Base-by-base conservation (phyloP, 192 early-diverging fungal species). In the Entomortierella lignicola region DNA sequence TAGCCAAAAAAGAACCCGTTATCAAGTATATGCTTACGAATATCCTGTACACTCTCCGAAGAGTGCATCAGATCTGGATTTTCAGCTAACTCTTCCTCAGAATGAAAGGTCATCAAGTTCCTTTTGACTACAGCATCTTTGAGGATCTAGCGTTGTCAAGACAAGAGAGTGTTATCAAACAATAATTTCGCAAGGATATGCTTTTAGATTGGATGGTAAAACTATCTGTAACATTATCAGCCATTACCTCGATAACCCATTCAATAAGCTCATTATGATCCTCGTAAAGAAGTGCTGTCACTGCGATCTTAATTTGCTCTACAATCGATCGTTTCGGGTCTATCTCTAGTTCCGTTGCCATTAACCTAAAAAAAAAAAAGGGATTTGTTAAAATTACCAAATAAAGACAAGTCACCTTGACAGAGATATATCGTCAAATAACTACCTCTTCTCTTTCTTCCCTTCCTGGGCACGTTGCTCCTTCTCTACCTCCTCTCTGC, bases 231-330 rank as follows among this genome's bases (percentile, higher is more conserved):
- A 4, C 15, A 15, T 50, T 21, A 23, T 23, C 6, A 8, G 32
- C 29, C 20, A 37, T 47, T 71, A 81, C 83, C 73, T 70, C 54
- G 15, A 72, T 42, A 5, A 83, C 66, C 84, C 85, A 88, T 6
- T 83, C 71, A 5, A 90, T 51, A 39, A 87, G 51, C 13, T 80
- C 71, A 0, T 41, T 25, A 20, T 83, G 53, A 8, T 83, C 77
- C 12, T 82, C 74, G 51, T 86, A 82, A 13, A 80, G 27, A 27
- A 90, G 71, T 12, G 83, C 66, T 17, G 75, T 63, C 1, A 90
- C 85, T 0, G 74, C 83, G 51, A 88, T 84, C 21, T 80, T 72
- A n/a, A 90, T 70, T 66, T 88, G 81, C 50, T 88, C 77, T 13
- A 48, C 61, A 71, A 83, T 84, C 18, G 82, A 56, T 10, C 82